Evolutionary conservation across 2,329 filamentous ascomycete genomes (phyloP).

Genomic region (Daldinia eschscholtzii): DNA sequence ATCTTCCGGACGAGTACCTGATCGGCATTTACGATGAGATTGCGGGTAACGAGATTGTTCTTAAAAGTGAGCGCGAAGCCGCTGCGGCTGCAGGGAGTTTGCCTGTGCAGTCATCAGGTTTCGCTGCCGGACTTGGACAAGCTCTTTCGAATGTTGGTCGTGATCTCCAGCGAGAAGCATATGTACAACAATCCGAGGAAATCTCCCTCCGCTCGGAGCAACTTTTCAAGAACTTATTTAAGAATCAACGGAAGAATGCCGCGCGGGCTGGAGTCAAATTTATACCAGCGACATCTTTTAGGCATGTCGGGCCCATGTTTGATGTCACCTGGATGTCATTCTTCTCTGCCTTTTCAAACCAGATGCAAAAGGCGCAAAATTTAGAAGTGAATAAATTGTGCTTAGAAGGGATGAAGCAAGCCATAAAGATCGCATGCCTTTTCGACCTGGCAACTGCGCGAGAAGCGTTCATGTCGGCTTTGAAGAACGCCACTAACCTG

Average conservation of each 20-base stretch:
- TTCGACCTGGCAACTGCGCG: constrained; percentile 95
- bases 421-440: constrained; percentile 90
- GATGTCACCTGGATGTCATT: constrained; percentile 99
- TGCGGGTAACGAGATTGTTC: constrained; percentile 88
- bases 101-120: constrained; percentile 70
- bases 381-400: constrained; percentile 92
- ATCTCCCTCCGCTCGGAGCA: constrained; percentile 82
- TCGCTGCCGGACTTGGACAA: constrained; percentile 87
- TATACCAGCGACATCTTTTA: constrained; percentile 92
- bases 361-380: constrained; percentile 94
- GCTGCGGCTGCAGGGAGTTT: constrained; percentile 81
- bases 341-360: constrained; percentile 91
- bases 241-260: constrained; percentile 86
- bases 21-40: constrained; percentile 94
- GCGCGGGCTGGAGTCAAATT: constrained; percentile 78
- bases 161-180: constrained; percentile 91
- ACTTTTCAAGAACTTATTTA: constrained; percentile 92
- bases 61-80: constrained; percentile 90
- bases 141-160: constrained; percentile 92
- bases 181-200: constrained; percentile 94
- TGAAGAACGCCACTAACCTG: constrained; percentile 94
- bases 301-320: constrained; percentile 98
- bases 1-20: constrained; percentile 93
- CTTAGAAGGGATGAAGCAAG: constrained; percentile 94
- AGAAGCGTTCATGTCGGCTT: constrained; percentile 92